These are phyloP conservation scores for Trematosphaeria pertusa DNA, from an alignment of 2,329 filamentous ascomycete species.

Conservation along the genomic window DNA sequence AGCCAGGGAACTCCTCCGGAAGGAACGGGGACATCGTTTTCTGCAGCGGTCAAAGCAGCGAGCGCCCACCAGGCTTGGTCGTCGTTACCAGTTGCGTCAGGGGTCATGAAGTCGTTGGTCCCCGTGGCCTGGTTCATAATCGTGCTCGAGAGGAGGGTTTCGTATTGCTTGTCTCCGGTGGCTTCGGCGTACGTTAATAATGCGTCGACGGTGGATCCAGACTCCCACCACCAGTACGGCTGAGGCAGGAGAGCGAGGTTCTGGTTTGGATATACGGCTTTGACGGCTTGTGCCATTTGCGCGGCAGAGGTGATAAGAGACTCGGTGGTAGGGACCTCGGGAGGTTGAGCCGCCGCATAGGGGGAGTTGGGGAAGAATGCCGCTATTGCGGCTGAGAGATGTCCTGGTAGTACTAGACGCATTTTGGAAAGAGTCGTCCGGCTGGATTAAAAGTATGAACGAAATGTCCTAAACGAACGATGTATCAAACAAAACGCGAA, in stretches of 20 bases:
- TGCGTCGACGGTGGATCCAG: slow-evolving; percentile 32
- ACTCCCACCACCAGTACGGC: slow-evolving; percentile 42
- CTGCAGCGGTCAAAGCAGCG: slow-evolving; percentile 69
- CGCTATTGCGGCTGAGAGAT: slow-evolving; percentile 6
- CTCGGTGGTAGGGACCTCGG: slow-evolving; percentile 6
- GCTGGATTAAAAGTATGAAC: background rate
- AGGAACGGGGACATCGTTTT: slow-evolving; percentile 67
- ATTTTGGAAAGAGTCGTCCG: background rate
- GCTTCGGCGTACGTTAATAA: slow-evolving; percentile 50
- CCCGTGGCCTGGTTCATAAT: slow-evolving; percentile 31
- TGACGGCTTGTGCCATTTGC: slow-evolving; percentile 24
- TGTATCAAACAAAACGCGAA: background rate
- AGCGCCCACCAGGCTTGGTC: slow-evolving; percentile 78
- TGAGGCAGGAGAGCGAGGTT: slow-evolving; percentile 26
- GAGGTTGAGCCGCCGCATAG: slow-evolving; percentile 5
- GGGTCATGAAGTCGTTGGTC: slow-evolving; percentile 49
- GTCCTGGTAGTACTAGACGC: slow-evolving; percentile 2
- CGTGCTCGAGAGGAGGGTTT: slow-evolving; percentile 37
- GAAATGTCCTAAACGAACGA: background rate
- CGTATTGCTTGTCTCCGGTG: slow-evolving; percentile 51
- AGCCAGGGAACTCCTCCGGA: slow-evolving; percentile 62
- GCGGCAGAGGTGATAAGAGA: slow-evolving; percentile 21
- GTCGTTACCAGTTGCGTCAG: slow-evolving; percentile 65
- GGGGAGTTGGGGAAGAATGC: slow-evolving; percentile 6
- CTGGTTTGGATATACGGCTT: slow-evolving; percentile 24